These are phyloP conservation scores for Knufia petricola DNA, from an alignment of 2,329 filamentous ascomycete species.

Conservation along the genomic window DNA sequence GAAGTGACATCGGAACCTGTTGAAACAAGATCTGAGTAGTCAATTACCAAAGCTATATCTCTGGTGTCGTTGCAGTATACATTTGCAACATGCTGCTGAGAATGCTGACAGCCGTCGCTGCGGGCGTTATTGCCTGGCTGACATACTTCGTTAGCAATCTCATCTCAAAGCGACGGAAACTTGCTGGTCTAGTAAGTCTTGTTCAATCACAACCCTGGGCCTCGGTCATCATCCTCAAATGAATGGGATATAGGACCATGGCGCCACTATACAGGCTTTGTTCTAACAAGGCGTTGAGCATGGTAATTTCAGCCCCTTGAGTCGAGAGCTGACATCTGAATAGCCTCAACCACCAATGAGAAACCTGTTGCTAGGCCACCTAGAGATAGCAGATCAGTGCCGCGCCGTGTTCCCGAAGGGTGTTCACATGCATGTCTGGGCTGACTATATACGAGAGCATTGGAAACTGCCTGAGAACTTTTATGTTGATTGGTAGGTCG, in stretches of 20 bases:
- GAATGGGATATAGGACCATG: too few relatives aligned
- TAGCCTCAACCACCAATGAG: constrained; percentile 23
- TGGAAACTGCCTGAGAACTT: constrained; percentile 22
- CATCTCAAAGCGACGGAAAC: constrained; percentile 15
- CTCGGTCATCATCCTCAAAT: not conserved
- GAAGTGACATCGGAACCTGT: too few relatives aligned
- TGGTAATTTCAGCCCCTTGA: too few relatives aligned
- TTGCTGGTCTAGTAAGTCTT: constrained; percentile 19
- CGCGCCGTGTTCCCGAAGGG: constrained; percentile 19
- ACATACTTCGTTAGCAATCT: constrained; percentile 18
- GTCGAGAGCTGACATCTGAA: not conserved
- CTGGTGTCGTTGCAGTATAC: too few relatives aligned
- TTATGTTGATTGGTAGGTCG: constrained; percentile 17
- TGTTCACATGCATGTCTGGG: constrained; percentile 18
- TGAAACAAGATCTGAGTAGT: too few relatives aligned
- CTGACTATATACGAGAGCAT: constrained; percentile 19
- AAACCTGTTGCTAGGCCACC: constrained; percentile 21
- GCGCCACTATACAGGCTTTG: too few relatives aligned
- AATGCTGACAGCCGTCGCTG: constrained; percentile 8
- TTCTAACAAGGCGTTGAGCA: too few relatives aligned
- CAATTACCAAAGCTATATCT: too few relatives aligned
- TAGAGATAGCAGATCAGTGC: constrained; percentile 17
- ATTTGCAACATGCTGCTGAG: not conserved
- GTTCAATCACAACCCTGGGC: too few relatives aligned
- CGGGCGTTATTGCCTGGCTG: constrained; percentile 10